Base-by-base conservation (phyloP, 192 early-diverging fungal genomes). In the Spizellomyces punctatus region DNA sequence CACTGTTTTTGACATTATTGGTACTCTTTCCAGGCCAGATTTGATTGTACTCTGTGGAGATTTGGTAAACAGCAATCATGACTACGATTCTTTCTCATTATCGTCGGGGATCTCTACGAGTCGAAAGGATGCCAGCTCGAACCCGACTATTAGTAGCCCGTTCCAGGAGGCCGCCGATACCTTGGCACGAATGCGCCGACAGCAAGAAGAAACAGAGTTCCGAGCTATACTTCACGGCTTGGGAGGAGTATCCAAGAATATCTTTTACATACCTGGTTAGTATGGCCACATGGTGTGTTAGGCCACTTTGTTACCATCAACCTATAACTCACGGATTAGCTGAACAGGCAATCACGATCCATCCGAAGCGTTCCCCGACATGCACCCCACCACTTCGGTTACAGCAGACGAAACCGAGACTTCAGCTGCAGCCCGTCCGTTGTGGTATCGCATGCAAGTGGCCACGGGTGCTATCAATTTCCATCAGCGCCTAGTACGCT, bases 341-440 rank as follows among this genome's bases (percentile, higher is more conserved):
- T 10, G 42, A n/a, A 46, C 5, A 70, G 73, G 73, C 5, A 75
- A 75, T 55, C 73, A 75, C 52, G 73, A 75, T 58, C 73, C 73
- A 19, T 19, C 45, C 22, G 66, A 61, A 12, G 73, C 73, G 1
- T 75, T 75, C 45, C 73, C 73, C 6, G 73, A 75, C 44, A 45
- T 60, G 19, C 46, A 59, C 49, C 72, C 65, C 6, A 43, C 64
- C 5, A 42, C 21, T 59, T 12, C 12, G 17, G 19, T 58, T 21
- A 58, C 17, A 17, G 5, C 27, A n/a, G 58, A 10, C 12, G 22
- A 63, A 14, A 19, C 10, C 16, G 8, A 55, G 10, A 61, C 59
- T 14, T 61, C 59, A 42, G 14, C 59, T 64, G 21, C 17, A 46
- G 58, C 2, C 60, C 14, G 14, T 8, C 73, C 73, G 19, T 50